These are phyloP conservation scores for Auricularia cornea DNA, from an alignment of 768 basidiomycete species.

Conservation along the genomic window DNA sequence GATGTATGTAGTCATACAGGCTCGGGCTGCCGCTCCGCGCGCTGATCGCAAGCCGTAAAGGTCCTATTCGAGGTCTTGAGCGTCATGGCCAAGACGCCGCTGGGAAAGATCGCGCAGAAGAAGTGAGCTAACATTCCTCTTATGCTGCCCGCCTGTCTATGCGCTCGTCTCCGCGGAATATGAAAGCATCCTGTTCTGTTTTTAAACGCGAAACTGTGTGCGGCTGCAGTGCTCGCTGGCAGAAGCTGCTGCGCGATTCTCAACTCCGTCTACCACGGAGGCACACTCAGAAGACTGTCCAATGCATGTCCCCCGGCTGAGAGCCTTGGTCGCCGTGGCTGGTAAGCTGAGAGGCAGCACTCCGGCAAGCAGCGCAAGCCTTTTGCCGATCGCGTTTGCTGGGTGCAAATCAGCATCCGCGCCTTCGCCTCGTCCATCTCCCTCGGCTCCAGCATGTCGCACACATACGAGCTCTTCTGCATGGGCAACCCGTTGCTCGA, in stretches of 20 bases:
- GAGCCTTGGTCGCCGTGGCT: too few relatives aligned
- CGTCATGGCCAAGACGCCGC: conserved; percentile 71
- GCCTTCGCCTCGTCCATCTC: neutral
- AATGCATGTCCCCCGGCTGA: too few relatives aligned
- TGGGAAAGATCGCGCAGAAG: conserved; percentile 42
- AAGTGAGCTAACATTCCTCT: neutral
- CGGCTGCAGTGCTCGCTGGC: neutral
- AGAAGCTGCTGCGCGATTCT: too few relatives aligned
- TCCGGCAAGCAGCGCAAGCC: too few relatives aligned
- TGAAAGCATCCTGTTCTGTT: neutral
- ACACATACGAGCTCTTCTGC: conserved; percentile 65
- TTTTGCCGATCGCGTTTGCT: too few relatives aligned
- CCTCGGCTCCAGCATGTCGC: conserved; percentile 4
- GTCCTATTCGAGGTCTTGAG: conserved; percentile 68
- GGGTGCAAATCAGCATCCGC: neutral
- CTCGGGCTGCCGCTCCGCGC: too few relatives aligned
- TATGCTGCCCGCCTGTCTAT: neutral
- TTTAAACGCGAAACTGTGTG: neutral
- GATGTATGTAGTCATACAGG: conserved; percentile 32
- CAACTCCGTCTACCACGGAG: too few relatives aligned
- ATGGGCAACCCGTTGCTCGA: conserved; percentile 96
- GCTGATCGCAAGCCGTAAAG: conserved; percentile 23
- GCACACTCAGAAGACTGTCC: too few relatives aligned
- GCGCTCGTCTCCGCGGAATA: neutral
- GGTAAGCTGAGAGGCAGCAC: too few relatives aligned